These are phyloP conservation scores for Porphyrellus sp. DNA, from an alignment of 1,284 basidiomycete species.

Conservation along the genomic window DNA sequence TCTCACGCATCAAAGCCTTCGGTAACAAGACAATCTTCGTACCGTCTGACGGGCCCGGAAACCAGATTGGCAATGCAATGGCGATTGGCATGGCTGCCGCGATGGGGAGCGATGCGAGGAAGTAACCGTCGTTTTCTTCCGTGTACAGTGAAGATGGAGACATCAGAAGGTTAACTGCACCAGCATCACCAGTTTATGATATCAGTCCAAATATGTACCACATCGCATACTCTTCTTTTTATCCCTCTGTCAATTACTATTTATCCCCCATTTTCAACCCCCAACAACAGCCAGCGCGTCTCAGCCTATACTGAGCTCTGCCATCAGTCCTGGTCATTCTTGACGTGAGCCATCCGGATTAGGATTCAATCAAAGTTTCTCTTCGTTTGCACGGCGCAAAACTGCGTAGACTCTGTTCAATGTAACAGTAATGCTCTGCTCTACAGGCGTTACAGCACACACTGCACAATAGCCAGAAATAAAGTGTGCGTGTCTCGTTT, in stretches of 20 bases:
- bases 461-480: not conserved
- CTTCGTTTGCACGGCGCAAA: no score
- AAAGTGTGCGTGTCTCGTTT: no score
- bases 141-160: not conserved
- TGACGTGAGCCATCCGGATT: no score
- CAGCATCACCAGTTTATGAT: not conserved
- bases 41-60: conserved; percentile 55
- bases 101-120: conserved; percentile 46
- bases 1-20: conserved; percentile 60
- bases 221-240: no score
- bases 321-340: no score
- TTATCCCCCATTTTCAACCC: no score
- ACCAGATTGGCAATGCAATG: conserved; percentile 57
- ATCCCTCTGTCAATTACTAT: no score
- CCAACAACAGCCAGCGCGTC: no score
- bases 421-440: conserved; percentile 1
- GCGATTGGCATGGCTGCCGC: conserved; percentile 63
- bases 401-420: no score
- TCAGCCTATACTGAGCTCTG: no score
- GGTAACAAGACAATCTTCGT: conserved; percentile 71
- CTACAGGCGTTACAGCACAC: not conserved
- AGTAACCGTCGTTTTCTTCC: conserved; percentile 2
- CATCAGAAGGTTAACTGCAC: not conserved
- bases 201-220: no score
- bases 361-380: no score